Percentiles rank a stretch among this genome's conserved stretches.
Conservation (phyloP, 2,329 filamentous ascomycete genomes). For the Aureobasidium subglaciale region DNA sequence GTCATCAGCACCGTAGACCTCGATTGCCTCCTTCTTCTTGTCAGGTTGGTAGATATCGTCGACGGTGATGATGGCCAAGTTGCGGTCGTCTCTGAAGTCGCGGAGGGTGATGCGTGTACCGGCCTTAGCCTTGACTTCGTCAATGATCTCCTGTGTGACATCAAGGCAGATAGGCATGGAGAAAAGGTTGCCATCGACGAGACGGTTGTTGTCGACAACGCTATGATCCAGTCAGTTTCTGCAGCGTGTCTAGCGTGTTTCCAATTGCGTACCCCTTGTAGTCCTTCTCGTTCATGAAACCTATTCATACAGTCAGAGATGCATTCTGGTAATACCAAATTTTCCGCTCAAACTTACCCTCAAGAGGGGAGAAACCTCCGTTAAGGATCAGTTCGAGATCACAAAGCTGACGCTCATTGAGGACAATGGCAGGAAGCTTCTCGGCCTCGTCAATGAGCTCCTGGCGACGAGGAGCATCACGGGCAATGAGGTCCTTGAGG, state of each 20-base stretch:
- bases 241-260: neutral
- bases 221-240: conserved; percentile 42
- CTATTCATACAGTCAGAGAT: conserved; percentile 40
- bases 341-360: conserved; percentile 58
- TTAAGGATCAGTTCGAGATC: conserved; percentile 96
- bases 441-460: conserved; percentile 81
- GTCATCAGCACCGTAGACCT: conserved; percentile 87
- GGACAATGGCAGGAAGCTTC: conserved; percentile 71
- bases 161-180: conserved; percentile 96
- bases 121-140: conserved; percentile 66
- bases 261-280: conserved; percentile 72
- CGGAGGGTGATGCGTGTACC: conserved; percentile 80
- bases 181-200: conserved; percentile 84
- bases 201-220: conserved; percentile 81
- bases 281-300: conserved; percentile 96
- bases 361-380: conserved; percentile 93
- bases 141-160: conserved; percentile 65
- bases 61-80: conserved; percentile 89
- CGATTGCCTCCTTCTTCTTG: conserved; percentile 85
- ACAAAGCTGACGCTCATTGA: conserved; percentile 92
- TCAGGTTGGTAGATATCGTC: conserved; percentile 93
- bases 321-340: too few relatives aligned
- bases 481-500: conserved; percentile 95
- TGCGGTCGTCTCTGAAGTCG: conserved; percentile 92
- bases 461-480: conserved; percentile 75